Conservation (phyloP, 2,329 filamentous ascomycete species). For the Diplodia corticola region DNA sequence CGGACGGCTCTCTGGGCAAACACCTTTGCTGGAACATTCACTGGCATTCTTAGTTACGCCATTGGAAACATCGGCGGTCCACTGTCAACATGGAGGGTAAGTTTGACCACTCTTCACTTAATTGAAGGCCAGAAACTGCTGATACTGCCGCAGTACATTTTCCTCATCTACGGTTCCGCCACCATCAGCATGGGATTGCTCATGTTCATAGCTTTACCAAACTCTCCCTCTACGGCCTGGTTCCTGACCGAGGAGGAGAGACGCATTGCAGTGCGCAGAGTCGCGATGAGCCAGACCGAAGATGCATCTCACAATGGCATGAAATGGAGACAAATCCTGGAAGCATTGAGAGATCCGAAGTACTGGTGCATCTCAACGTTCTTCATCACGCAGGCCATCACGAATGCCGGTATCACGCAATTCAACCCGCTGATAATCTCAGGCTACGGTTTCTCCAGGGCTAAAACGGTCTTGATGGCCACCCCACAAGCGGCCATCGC, state of each 20-base stretch:
- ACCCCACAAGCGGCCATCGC: neutral
- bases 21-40: neutral
- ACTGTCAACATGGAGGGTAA: neutral
- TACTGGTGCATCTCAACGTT: neutral
- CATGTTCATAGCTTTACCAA: neutral
- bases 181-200: neutral
- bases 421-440: neutral
- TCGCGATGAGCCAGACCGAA: neutral
- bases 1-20: neutral
- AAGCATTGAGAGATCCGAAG: neutral
- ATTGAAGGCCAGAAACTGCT: fast-evolving
- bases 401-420: neutral
- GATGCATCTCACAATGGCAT: neutral
- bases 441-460: neutral
- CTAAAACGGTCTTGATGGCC: neutral
- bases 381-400: neutral
- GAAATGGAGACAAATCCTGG: neutral
- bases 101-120: neutral
- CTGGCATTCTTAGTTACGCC: neutral
- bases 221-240: neutral
- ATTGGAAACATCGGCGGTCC: neutral
- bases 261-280: neutral
- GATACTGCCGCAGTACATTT: neutral
- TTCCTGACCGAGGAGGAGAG: neutral
- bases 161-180: neutral